A percentile compares a stretch with the other conserved stretches of the same genome.
Conservation (phyloP, 1,284 basidiomycete genomes). For the Baeospora myosura region DNA sequence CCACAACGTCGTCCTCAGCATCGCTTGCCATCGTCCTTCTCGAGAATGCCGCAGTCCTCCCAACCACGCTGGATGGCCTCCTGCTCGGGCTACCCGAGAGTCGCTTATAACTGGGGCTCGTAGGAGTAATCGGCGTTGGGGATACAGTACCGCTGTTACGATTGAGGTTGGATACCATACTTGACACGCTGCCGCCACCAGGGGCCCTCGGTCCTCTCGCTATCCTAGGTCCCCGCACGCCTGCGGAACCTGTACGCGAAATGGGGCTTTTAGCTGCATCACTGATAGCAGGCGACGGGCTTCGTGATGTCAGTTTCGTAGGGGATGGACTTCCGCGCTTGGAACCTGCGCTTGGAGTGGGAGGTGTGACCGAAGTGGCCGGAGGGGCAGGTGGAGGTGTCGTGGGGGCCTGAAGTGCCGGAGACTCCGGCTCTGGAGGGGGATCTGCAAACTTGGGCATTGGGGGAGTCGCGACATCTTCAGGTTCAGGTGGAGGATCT, state of each 20-base stretch:
- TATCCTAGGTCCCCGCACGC: constrained; percentile 46
- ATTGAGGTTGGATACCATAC: constrained; percentile 50
- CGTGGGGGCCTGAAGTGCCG: constrained; percentile 23
- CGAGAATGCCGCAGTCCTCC: constrained; percentile 50
- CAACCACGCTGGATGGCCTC: constrained; percentile 37
- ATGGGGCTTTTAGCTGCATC: constrained; percentile 23
- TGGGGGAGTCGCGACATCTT: constrained; percentile 22
- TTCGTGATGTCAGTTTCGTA: constrained; percentile 30
- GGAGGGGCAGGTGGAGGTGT: constrained; percentile 22
- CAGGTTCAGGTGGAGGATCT: constrained; percentile 30
- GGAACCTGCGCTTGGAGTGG: too few species aligned
- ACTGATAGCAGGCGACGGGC: constrained; percentile 33
- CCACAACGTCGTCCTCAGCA: constrained; percentile 66
- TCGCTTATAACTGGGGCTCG: constrained; percentile 33
- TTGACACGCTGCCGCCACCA: constrained; percentile 40
- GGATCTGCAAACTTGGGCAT: constrained; percentile 38
- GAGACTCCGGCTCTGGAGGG: constrained; percentile 26
- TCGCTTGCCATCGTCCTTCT: constrained; percentile 75
- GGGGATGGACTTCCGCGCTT: constrained; percentile 28
- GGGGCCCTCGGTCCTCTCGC: constrained; percentile 36
- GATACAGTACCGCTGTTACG: constrained; percentile 28
- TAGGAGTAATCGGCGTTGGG: constrained; percentile 22
- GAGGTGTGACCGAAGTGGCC: constrained; percentile 35
- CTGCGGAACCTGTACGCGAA: constrained; percentile 37
- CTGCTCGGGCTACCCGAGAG: constrained; percentile 36